Base-by-base conservation (phyloP, 1,284 basidiomycete species). In the Exobasidium cylindrosporum region DNA sequence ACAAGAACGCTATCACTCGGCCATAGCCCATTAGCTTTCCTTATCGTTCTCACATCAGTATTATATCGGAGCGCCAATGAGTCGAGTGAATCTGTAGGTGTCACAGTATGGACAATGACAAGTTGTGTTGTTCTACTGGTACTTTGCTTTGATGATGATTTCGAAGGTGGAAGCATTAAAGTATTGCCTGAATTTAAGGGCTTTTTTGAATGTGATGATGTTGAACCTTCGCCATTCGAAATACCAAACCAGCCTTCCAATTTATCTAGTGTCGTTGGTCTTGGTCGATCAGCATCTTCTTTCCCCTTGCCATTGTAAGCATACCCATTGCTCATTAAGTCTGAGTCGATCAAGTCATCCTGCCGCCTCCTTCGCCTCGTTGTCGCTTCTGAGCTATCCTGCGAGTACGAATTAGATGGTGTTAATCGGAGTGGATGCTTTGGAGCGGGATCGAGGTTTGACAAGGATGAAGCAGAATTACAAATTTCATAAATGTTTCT, bases 1-100 rank as follows among this genome's bases (percentile, higher is more conserved):
- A 74, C 76, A 60, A 76, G 77, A 1, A 72, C 69, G 5, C 67
- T 67, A 58, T 79, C 77, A 32, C 76, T 74, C 3, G 74, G 74
- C 77, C 77, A 79, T 10, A 79, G 66, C 23, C 70, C 67, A 61
- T 79, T 79, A 24, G 71, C 70, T 29, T 72, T 69, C 30, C 76
- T 69, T 13, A 79, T 60, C 14, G 67, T 61, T 29, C 67, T 63
- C 10, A 68, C 72, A 49, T 79, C 75, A n/a, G 73, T 67, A 6
- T 74, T 74, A 53, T 79, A 79, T n/a, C 69, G 66, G 10, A 79
- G 64, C 4, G 77, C 70, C 32, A 79, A 54, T 13, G 70, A 66
- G 2, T 67, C 58, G 1, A 79, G 64, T 1, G 76, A 75, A 40
- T 79, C 77, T 17, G 62, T 63, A 1, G 74, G 64, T 2, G 60